Conservation (phyloP, 176 grass and related monocot genomes). For the Aegilops sharonensis region DNA sequence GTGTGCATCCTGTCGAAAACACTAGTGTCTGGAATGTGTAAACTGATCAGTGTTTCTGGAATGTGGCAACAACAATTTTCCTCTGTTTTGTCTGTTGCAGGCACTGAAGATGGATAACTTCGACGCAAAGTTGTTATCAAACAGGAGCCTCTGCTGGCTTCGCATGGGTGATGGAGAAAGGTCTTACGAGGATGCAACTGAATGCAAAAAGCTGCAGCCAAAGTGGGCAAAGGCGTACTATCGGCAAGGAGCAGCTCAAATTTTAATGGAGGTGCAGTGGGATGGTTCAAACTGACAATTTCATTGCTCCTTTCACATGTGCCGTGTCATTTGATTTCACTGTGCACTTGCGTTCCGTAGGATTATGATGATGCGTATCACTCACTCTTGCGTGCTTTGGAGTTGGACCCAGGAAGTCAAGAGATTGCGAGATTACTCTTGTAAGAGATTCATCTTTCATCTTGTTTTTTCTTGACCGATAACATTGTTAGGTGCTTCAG, state of each 20-base stretch:
- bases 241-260: not conserved
- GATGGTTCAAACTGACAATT: not conserved
- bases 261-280: not conserved
- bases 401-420: slow-evolving; percentile 34
- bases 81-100: slow-evolving; percentile 16
- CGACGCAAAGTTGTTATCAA: slow-evolving; percentile 28
- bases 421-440: slow-evolving; percentile 36
- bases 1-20: not conserved
- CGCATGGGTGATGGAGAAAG: not conserved
- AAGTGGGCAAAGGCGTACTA: slow-evolving; percentile 40
- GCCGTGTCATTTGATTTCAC: not conserved
- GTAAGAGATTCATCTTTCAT: not conserved
- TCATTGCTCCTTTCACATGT: not conserved
- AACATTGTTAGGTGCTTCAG: not conserved
- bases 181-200: slow-evolving; percentile 21
- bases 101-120: slow-evolving; percentile 31
- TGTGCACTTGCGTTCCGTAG: not conserved
- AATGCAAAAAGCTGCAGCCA: slow-evolving; percentile 21
- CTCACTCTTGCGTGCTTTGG: slow-evolving; percentile 14
- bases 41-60: not conserved
- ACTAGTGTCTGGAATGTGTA: not conserved
- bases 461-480: not conserved
- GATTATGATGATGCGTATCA: slow-evolving; percentile 20
- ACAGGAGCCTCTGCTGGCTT: slow-evolving; percentile 52
- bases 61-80: not conserved